Conservation (phyloP, 495 filamentous ascomycete species). For the Neurospora cerealis region DNA sequence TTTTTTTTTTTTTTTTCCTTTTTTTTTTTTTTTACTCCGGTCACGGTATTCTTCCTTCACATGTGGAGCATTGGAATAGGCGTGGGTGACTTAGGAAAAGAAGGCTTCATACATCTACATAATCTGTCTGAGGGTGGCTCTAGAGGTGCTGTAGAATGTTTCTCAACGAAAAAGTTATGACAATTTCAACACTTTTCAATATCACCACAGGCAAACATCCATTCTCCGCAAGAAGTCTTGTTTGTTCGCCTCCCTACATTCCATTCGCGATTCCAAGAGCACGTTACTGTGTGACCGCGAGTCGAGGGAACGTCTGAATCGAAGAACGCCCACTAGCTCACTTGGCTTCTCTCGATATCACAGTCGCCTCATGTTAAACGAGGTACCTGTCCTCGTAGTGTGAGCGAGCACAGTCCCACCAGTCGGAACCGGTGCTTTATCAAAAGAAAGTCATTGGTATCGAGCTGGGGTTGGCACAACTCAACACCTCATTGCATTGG, state of each 20-base stretch:
- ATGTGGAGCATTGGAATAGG: conserved; percentile 9
- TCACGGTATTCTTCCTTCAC: conserved; percentile 2
- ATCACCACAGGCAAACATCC: not conserved
- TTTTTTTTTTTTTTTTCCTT: not conserved
- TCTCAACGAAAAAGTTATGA: not conserved
- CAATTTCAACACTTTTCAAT: not conserved
- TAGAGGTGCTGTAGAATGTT: conserved; percentile 4
- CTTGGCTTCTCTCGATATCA: not conserved
- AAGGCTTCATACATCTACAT: conserved; percentile 8
- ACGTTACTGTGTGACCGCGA: not conserved
- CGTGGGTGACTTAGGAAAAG: conserved; percentile 1
- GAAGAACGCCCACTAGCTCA: not conserved
- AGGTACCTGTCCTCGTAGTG: not conserved
- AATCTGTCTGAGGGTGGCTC: conserved; percentile 2
- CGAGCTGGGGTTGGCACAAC: not conserved
- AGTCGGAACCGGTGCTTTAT: not conserved
- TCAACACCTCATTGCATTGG: not conserved
- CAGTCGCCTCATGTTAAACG: not conserved
- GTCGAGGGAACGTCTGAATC: not conserved
- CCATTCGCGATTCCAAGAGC: not conserved
- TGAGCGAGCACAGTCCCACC: not conserved
- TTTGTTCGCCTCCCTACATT: not conserved
- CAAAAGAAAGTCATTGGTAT: not conserved
- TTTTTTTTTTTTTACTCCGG: not conserved
- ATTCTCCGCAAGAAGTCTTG: not conserved